Base-by-base conservation (phyloP, 768 basidiomycete genomes). In the Lepiota brunneoincarnata region DNA sequence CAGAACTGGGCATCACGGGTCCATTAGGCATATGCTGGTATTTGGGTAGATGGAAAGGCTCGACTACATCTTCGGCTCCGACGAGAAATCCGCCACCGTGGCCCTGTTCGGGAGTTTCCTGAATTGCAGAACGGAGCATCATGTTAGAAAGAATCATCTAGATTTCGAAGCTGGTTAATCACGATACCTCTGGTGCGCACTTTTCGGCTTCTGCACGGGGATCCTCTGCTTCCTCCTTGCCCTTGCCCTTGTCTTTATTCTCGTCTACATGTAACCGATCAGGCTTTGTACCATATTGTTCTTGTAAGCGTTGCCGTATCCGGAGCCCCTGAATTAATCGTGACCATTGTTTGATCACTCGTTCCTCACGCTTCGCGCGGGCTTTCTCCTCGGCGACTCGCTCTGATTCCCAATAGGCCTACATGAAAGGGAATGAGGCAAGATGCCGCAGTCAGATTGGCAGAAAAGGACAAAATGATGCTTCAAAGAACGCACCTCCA, bases 371-470 rank as follows among this genome's bases (percentile, higher is more conserved):
- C 69, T 93, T 95, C 9, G 73, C 73, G 20, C 80, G 79, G 42
- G 88, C 88, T 61, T 84, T 91, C 67, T 91, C 86, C 54, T 87
- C 83, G 4, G 86, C 87, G 21, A 83, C 81, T 58, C 84, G 82
- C 63, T 91, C 89, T 10, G 87, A 81, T 68, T 88, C 89, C 80
- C 83, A 84, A 61, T 87, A 98, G 1, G 93, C 94, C 93, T 97
- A 54, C 38, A 52, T 20, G 41, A 21, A 26, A 55, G 31, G 42
- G 34, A 51, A 49, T 51, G 58, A 58, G 9, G 49, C 49, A 37
- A 52, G 36, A 37, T 53, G n/a, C 7, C 10, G 34, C 9, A 41
- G 31, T 39, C 43, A 55, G 41, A 48, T 50, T 47, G 17, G 42
- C 11, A 44, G 24, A 46, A 45, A 39, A 35, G 50, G 50, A 23